Conservation (phyloP, 2,329 filamentous ascomycete species). For the Trichoderma lentiforme region DNA sequence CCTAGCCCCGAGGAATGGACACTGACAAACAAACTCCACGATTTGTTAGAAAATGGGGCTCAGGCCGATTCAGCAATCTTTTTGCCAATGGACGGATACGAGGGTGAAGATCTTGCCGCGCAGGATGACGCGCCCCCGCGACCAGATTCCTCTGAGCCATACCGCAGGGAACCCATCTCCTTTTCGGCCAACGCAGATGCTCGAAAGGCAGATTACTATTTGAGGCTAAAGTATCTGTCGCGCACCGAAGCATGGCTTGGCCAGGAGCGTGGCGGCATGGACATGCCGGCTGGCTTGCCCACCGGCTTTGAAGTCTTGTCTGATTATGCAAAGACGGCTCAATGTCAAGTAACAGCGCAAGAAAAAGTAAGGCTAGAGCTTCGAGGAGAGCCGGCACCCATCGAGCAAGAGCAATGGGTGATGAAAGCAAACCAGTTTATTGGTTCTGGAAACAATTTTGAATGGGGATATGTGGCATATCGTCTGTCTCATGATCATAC, state of each 20-base stretch:
- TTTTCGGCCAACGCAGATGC: conserved; percentile 14
- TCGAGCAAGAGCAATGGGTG: conserved; percentile 2
- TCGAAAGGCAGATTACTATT: conserved; percentile 18
- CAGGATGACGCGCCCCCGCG: conserved; percentile 18
- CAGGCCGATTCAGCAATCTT: conserved; percentile 28
- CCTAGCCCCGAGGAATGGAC: conserved; percentile 13
- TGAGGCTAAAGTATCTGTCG: conserved; percentile 18
- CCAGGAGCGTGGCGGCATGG: not conserved
- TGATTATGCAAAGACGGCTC: not conserved
- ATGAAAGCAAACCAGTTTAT: not conserved
- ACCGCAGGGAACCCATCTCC: conserved; percentile 17
- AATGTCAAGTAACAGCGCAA: conserved; percentile 1
- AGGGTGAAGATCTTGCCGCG: conserved; percentile 20
- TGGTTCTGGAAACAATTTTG: not conserved
- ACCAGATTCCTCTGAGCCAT: not conserved
- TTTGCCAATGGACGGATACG: conserved; percentile 30
- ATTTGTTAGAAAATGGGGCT: conserved; percentile 23
- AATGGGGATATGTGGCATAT: conserved; percentile 28
- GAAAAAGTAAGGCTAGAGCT: conserved; percentile 12
- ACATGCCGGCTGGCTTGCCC: not conserved
- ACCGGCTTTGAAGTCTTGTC: conserved; percentile 3
- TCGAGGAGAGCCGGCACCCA: conserved; percentile 18
- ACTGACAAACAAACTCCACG: conserved; percentile 26
- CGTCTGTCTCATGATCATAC: conserved; percentile 22
- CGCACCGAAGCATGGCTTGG: conserved; percentile 1